Conservation (phyloP, 2,329 filamentous ascomycete species). For the Thelonectria blattea region DNA sequence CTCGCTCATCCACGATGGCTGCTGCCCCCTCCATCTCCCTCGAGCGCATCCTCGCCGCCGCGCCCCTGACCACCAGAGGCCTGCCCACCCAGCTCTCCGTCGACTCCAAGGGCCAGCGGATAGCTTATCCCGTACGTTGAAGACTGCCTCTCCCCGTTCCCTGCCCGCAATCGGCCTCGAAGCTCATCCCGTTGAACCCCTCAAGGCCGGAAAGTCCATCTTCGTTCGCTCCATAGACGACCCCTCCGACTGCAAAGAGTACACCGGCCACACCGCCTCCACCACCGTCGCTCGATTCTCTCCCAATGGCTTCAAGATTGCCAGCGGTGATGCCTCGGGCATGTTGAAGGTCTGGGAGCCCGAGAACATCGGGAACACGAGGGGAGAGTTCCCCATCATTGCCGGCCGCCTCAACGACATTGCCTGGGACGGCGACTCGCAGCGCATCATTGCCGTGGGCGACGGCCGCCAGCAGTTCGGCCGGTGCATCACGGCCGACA, state of each 20-base stretch:
- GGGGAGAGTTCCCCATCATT: conserved; percentile 94
- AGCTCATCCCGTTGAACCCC: conserved; percentile 4
- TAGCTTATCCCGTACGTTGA: conserved; percentile 83
- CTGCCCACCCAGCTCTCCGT: conserved; percentile 87
- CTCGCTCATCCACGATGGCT: conserved; percentile 38
- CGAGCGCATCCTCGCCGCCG: conserved; percentile 80
- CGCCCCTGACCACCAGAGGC: conserved; percentile 82
- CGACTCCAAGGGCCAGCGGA: conserved; percentile 86
- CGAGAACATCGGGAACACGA: conserved; percentile 82
- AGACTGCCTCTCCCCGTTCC: background rate
- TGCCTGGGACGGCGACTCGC: conserved; percentile 96
- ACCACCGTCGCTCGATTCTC: conserved; percentile 95
- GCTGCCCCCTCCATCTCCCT: conserved; percentile 58
- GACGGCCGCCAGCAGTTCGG: conserved; percentile 94
- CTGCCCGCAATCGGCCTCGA: background rate
- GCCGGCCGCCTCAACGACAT: conserved; percentile 95
- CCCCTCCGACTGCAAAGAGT: conserved; percentile 84
- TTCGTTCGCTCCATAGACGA: conserved; percentile 95
- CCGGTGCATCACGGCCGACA: conserved; percentile 93
- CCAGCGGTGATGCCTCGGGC: conserved; percentile 86
- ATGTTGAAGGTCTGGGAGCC: conserved; percentile 92
- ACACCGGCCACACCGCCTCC: conserved; percentile 85
- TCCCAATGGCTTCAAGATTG: conserved; percentile 92
- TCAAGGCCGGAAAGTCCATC: conserved; percentile 90
- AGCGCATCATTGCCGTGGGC: conserved; percentile 94